A percentile compares a stretch with the other conserved stretches of the same genome.
phyloP scores from a whole-genome alignment of 2,329 filamentous ascomycete genomes.

The Penicillium aurantiogriseum region DNA sequence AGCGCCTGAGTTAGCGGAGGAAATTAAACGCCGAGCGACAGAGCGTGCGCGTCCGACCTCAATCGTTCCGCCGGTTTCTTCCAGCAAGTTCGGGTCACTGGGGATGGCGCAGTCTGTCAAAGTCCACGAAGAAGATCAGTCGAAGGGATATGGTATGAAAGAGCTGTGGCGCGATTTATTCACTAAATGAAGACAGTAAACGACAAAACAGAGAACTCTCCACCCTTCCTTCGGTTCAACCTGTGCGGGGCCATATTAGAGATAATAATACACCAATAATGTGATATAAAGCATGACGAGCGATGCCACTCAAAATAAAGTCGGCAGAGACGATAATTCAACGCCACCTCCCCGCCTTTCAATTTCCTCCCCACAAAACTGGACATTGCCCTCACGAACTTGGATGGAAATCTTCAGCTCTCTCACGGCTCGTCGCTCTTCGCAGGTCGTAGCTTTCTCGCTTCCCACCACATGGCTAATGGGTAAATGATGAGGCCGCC shows the following conservation, averaged over 20 bases:
- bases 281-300: background rate
- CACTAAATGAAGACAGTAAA: slow-evolving; percentile 19
- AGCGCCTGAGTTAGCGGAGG: slow-evolving; percentile 69
- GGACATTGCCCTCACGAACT: too few relatives aligned
- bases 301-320: background rate
- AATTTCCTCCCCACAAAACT: too few relatives aligned
- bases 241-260: background rate
- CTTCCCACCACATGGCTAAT: background rate
- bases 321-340: background rate
- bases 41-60: slow-evolving; percentile 42
- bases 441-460: background rate
- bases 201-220: background rate
- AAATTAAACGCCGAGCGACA: slow-evolving; percentile 68
- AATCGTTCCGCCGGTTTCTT: slow-evolving; percentile 27
- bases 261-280: background rate
- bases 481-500: background rate
- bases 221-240: background rate
- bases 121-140: slow-evolving; percentile 71
- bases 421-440: background rate
- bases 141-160: slow-evolving; percentile 75
- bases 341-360: background rate
- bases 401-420: background rate
- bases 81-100: slow-evolving; percentile 63
- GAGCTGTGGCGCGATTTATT: slow-evolving; percentile 89
- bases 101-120: slow-evolving; percentile 47